These are phyloP conservation scores for Buxus sempervirens DNA, from an alignment of 164 flowering plant genomes.

Conservation along the genomic window DNA sequence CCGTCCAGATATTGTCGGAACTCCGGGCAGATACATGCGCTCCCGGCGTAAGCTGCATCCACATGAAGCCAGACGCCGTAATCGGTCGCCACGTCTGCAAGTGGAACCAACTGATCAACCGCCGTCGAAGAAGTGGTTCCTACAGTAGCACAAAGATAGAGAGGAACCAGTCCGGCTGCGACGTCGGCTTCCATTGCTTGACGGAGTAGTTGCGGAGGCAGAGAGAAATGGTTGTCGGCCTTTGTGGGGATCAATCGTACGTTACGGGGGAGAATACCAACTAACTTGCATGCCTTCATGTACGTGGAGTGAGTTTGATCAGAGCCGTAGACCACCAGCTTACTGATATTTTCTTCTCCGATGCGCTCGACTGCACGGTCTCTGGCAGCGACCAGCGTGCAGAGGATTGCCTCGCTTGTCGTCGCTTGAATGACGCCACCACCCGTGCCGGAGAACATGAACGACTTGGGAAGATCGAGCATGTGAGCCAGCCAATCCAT, in stretches of 20 bases:
- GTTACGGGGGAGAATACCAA: constrained; percentile 38
- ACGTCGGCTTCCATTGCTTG: constrained; percentile 34
- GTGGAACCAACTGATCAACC: constrained; percentile 42
- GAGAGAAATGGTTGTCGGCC: constrained; percentile 18
- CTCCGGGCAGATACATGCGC: too few relatives aligned
- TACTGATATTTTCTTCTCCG: constrained; percentile 22
- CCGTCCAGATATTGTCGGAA: constrained; percentile 45
- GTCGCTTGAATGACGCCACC: constrained; percentile 66
- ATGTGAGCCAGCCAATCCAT: constrained; percentile 59
- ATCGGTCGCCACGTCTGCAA: constrained; percentile 37
- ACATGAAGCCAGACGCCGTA: constrained; percentile 58
- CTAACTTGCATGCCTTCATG: constrained; percentile 41
- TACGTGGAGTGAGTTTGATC: constrained; percentile 64
- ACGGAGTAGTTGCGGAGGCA: constrained; percentile 25
- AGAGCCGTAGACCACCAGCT: constrained; percentile 55
- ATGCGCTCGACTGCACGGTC: constrained; percentile 22
- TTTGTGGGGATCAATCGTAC: constrained; percentile 32
- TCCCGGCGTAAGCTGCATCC: too few relatives aligned
- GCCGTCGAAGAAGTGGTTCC: constrained; percentile 68
- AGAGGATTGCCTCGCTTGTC: constrained; percentile 48
- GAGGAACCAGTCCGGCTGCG: constrained; percentile 43
- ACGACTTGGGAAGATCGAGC: constrained; percentile 43
- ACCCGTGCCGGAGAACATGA: constrained; percentile 46
- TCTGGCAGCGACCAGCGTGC: constrained; percentile 49
- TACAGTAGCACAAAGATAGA: constrained; percentile 45